Evolutionary conservation across 768 basidiomycete genomes (phyloP).

Genomic region (Hirschioporus abietinus): DNA sequence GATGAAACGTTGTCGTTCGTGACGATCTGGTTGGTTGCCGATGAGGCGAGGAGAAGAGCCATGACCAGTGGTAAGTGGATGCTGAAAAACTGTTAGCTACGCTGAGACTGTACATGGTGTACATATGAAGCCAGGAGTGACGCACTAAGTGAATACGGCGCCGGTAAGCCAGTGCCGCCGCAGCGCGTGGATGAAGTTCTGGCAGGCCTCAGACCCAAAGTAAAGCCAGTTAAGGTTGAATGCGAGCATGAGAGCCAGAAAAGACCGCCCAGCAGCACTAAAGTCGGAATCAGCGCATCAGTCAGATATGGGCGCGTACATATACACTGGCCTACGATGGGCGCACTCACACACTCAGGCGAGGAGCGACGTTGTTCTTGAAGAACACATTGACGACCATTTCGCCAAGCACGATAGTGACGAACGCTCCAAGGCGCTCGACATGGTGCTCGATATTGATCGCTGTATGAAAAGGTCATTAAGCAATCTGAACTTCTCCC

Average conservation of each 20-base stretch:
- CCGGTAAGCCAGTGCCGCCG: slow-evolving; percentile 9
- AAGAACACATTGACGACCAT: slow-evolving; percentile 1
- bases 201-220: slow-evolving; percentile 6
- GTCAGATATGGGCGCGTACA: neutral
- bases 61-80: slow-evolving; percentile 22
- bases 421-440: slow-evolving; percentile 27
- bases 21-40: slow-evolving; percentile 19
- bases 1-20: slow-evolving; percentile 12
- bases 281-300: neutral
- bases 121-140: neutral
- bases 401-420: slow-evolving; percentile 24
- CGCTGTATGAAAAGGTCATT: slow-evolving; percentile 12
- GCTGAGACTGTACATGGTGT: neutral
- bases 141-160: slow-evolving; percentile 2
- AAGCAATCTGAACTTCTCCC: neutral
- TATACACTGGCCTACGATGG: neutral
- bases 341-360: neutral
- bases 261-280: slow-evolving; percentile 8
- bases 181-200: slow-evolving; percentile 11
- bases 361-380: neutral
- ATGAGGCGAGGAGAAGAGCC: slow-evolving; percentile 20
- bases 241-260: slow-evolving; percentile 11
- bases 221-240: slow-evolving; percentile 13
- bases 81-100: neutral
- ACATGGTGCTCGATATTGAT: slow-evolving; percentile 31